Conservation (phyloP, 805 yeast genomes). For the Huiozyma naganishii region DNA sequence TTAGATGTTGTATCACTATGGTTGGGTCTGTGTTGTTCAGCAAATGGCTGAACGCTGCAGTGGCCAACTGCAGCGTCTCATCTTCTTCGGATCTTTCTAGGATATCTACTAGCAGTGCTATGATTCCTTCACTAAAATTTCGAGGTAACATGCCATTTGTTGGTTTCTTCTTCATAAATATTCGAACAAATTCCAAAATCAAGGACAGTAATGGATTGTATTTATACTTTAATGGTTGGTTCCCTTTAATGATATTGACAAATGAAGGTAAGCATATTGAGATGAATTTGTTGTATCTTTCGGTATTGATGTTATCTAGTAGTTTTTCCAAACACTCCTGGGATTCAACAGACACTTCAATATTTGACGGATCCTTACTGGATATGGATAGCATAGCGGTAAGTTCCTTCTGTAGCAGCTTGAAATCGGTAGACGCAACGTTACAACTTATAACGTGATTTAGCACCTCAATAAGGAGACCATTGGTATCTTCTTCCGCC, state of each 20-base stretch:
- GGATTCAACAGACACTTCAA: constrained; percentile 56
- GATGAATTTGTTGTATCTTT: constrained; percentile 38
- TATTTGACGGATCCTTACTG: constrained; percentile 62
- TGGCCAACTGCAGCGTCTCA: constrained; percentile 64
- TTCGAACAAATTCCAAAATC: constrained; percentile 24
- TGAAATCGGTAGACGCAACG: constrained; percentile 11
- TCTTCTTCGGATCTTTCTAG: constrained; percentile 48
- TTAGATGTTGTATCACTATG: constrained; percentile 9
- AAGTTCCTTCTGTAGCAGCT: constrained; percentile 30
- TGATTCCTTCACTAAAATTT: constrained; percentile 14
- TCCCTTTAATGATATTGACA: constrained; percentile 29
- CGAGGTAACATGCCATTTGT: constrained; percentile 19
- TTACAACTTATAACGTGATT: constrained; percentile 36
- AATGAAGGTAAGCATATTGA: constrained; percentile 44
- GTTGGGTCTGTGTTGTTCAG: constrained; percentile 32
- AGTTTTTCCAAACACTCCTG: constrained; percentile 58
- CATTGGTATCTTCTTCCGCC: constrained; percentile 72
- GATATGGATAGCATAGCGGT: constrained; percentile 54
- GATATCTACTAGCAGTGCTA: constrained; percentile 20
- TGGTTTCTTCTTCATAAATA: constrained; percentile 25
- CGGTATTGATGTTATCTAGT: constrained; percentile 35
- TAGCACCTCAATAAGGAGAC: constrained; percentile 62
- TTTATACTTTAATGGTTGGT: constrained; percentile 24
- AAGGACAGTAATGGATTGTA: constrained; percentile 44
- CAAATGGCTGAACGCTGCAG: constrained; percentile 59